These are phyloP conservation scores for Sphagnum contortum DNA, from an alignment of 225 moss, liverwort and hornwort species.

Conservation along the genomic window DNA sequence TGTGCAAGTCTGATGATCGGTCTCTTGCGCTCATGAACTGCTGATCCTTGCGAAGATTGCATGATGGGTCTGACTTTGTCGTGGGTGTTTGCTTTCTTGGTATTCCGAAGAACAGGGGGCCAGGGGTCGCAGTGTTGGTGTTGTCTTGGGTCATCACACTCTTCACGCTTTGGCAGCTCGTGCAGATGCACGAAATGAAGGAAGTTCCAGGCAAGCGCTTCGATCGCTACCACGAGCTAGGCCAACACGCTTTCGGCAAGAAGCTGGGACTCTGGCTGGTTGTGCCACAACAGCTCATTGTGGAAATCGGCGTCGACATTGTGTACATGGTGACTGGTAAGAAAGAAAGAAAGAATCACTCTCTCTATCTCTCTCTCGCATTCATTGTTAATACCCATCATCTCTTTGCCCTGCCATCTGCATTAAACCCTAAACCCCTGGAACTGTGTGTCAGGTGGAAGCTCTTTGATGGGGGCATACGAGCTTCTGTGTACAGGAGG, in stretches of 20 bases:
- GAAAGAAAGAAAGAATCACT: too few relatives aligned
- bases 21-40: neutral
- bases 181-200: slow-evolving; percentile 67
- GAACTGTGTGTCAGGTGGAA: slow-evolving; percentile 7
- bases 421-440: too few relatives aligned
- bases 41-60: too few relatives aligned
- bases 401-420: too few relatives aligned
- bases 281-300: slow-evolving; percentile 42
- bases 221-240: slow-evolving; percentile 52
- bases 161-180: slow-evolving; percentile 81
- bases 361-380: too few relatives aligned
- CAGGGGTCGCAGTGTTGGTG: slow-evolving; percentile 31
- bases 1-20: too few relatives aligned
- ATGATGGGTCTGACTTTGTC: too few relatives aligned
- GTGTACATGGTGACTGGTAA: slow-evolving; percentile 47
- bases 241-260: slow-evolving; percentile 39
- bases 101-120: slow-evolving; percentile 12
- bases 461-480: slow-evolving; percentile 17
- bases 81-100: too few relatives aligned
- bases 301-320: slow-evolving; percentile 45
- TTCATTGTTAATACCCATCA: too few relatives aligned
- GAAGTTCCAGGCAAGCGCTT: slow-evolving; percentile 32
- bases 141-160: slow-evolving; percentile 59
- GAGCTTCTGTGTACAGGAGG: slow-evolving; percentile 13
- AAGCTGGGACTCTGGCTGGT: slow-evolving; percentile 37